Evolutionary conservation across 257 asterid species (phyloP).

Genomic region (Nicotiana otophora): DNA sequence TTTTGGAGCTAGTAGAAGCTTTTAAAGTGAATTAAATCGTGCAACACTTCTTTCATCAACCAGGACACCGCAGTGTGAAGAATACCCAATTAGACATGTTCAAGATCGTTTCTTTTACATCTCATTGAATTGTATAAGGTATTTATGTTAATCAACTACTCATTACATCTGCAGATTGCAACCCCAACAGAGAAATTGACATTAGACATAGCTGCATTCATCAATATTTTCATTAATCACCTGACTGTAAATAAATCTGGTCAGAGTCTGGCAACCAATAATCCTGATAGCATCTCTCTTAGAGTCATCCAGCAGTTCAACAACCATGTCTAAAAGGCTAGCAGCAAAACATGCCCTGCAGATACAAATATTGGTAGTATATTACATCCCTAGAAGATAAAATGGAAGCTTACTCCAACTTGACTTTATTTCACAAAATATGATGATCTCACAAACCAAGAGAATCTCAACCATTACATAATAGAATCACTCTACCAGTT

Average conservation of each 20-base stretch:
- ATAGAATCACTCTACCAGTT: neutral
- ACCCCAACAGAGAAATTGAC: neutral
- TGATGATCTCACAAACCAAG: neutral
- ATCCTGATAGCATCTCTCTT: conserved; percentile 54
- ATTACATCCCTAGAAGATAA: neutral
- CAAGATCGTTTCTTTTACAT: neutral
- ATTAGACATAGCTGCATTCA: neutral
- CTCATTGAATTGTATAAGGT: neutral
- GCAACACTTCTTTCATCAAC: neutral
- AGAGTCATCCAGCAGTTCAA: conserved; percentile 67
- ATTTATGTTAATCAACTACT: neutral
- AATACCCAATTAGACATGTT: neutral
- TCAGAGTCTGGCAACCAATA: conserved; percentile 75
- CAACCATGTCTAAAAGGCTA: conserved; percentile 57
- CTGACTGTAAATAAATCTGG: conserved; percentile 79
- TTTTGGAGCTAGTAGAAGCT: neutral
- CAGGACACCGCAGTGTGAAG: neutral
- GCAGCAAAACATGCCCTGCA: conserved; percentile 85
- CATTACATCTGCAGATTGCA: neutral
- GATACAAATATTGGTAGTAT: conserved; percentile 21
- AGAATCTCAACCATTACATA: neutral
- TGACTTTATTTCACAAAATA: neutral
- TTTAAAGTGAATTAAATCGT: neutral
- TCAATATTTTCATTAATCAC: conserved; percentile 28
- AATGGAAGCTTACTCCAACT: neutral